These are phyloP conservation scores for Aegilops longissima DNA, from an alignment of 176 grass and related monocot species.

Conservation along the genomic window DNA sequence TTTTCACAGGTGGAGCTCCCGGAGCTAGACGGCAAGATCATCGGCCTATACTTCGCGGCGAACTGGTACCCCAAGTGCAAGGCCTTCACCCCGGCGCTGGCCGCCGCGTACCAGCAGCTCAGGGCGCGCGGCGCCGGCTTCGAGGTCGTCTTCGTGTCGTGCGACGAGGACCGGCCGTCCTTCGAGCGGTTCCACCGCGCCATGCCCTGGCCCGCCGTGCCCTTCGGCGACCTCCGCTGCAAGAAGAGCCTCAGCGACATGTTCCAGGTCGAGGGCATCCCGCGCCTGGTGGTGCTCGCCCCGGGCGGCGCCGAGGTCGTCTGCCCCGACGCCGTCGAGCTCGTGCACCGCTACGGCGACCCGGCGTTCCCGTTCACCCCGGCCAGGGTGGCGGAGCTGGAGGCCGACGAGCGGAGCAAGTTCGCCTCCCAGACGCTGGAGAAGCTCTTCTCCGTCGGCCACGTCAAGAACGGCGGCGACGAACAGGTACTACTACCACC, in stretches of 20 bases:
- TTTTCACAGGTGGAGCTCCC: constrained; percentile 37
- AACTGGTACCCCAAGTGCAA: constrained; percentile 69
- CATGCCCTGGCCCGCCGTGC: constrained; percentile 68
- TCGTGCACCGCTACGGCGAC: constrained; percentile 46
- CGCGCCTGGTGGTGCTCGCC: constrained; percentile 46
- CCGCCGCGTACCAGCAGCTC: constrained; percentile 41
- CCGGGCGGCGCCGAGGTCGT: constrained; percentile 30
- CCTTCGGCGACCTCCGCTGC: constrained; percentile 48
- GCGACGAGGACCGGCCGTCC: constrained; percentile 56
- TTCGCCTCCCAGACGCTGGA: constrained; percentile 68
- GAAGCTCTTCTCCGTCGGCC: constrained; percentile 46
- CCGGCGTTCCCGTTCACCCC: constrained; percentile 63
- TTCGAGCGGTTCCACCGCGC: constrained; percentile 59
- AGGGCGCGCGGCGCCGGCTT: constrained; percentile 30
- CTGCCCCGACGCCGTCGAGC: constrained; percentile 37
- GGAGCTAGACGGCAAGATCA: constrained; percentile 49
- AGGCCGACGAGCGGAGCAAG: constrained; percentile 47
- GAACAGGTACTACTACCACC: constrained; percentile 33
- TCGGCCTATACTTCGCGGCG: constrained; percentile 65
- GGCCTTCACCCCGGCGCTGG: constrained; percentile 57
- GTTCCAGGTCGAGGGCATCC: constrained; percentile 70
- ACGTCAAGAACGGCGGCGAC: constrained; percentile 29
- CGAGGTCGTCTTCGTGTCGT: constrained; percentile 65
- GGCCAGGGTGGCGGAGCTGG: constrained; percentile 50
- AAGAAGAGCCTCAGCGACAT: constrained; percentile 52